phyloP scores from a whole-genome alignment of 768 basidiomycete species.

The Sarcodon aspratus region DNA sequence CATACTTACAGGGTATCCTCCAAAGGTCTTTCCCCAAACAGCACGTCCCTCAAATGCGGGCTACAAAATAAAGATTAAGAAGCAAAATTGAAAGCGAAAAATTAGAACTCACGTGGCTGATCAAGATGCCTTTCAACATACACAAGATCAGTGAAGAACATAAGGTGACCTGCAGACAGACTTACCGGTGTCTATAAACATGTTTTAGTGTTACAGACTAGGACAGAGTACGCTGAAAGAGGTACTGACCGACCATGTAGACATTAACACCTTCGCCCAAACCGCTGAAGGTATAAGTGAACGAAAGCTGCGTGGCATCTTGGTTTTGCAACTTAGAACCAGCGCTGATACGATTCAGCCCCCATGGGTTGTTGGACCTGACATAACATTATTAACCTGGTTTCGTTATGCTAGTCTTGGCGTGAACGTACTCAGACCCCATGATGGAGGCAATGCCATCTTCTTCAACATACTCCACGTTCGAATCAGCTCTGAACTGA shows the following conservation, averaged over 20 bases:
- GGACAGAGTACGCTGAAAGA: neutral
- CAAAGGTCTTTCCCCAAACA: neutral
- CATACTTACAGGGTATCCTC: neutral
- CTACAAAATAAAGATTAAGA: conserved; percentile 2
- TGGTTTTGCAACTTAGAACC: conserved; percentile 4
- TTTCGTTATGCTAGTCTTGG: neutral
- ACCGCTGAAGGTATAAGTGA: conserved; percentile 14
- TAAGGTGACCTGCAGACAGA: neutral
- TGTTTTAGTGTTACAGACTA: neutral
- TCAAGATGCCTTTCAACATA: neutral
- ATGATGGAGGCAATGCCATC: conserved; percentile 6
- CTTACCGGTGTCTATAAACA: conserved; percentile 9
- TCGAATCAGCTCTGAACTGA: conserved; percentile 7
- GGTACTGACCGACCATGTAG: conserved; percentile 26
- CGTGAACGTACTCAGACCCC: conserved; percentile 5
- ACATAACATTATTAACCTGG: neutral
- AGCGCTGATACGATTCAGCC: conserved; percentile 10
- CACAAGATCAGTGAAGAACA: neutral
- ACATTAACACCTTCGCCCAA: conserved; percentile 25
- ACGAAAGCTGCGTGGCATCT: conserved; percentile 5
- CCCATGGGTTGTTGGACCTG: conserved; percentile 14
- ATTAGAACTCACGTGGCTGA: neutral
- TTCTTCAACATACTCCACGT: conserved; percentile 11
- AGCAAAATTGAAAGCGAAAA: neutral
- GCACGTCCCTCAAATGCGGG: conserved; percentile 31